Percentiles rank a stretch among this genome's conserved stretches.
These are phyloP conservation scores for Exophiala alcalophila DNA, from an alignment of 2,329 filamentous ascomycete genomes.

Conservation along the genomic window DNA sequence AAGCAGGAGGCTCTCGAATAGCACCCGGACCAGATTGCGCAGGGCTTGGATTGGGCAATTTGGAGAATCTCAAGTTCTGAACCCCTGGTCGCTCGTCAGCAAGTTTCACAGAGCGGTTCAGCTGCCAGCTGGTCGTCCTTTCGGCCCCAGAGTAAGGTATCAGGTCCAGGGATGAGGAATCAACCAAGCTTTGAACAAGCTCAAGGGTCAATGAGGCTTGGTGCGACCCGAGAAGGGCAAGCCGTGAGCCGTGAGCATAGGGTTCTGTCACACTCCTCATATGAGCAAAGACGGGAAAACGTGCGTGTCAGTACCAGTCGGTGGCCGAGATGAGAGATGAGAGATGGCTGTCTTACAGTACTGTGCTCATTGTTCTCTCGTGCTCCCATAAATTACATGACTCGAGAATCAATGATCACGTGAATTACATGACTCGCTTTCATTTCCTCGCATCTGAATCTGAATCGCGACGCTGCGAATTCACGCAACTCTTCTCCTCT, in stretches of 20 bases:
- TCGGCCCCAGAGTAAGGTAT: neutral
- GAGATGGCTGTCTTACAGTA: too few species aligned
- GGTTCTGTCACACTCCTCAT: too few species aligned
- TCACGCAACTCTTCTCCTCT: too few species aligned
- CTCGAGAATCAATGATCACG: neutral
- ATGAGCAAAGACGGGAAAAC: too few species aligned
- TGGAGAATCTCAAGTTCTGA: neutral
- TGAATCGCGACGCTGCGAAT: too few species aligned
- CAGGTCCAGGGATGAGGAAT: conserved; percentile 1
- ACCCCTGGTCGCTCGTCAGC: conserved; percentile 15
- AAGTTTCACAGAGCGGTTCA: conserved; percentile 13
- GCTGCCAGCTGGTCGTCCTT: conserved; percentile 1
- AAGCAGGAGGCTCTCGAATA: conserved; percentile 19
- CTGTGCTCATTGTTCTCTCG: too few species aligned
- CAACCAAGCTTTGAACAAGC: conserved; percentile 13
- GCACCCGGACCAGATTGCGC: conserved; percentile 15
- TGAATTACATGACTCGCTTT: neutral
- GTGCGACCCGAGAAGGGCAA: too few species aligned
- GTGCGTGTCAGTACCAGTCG: too few species aligned
- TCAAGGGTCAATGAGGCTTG: conserved; percentile 2
- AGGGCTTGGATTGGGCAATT: conserved; percentile 14
- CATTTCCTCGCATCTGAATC: too few species aligned
- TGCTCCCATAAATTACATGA: too few species aligned
- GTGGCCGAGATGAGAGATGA: neutral
- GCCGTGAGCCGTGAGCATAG: too few species aligned